Percentiles rank a stretch among this genome's conserved stretches.
These are phyloP conservation scores for Geopyxis carbonaria DNA, from an alignment of 495 filamentous ascomycete species.

Conservation along the genomic window DNA sequence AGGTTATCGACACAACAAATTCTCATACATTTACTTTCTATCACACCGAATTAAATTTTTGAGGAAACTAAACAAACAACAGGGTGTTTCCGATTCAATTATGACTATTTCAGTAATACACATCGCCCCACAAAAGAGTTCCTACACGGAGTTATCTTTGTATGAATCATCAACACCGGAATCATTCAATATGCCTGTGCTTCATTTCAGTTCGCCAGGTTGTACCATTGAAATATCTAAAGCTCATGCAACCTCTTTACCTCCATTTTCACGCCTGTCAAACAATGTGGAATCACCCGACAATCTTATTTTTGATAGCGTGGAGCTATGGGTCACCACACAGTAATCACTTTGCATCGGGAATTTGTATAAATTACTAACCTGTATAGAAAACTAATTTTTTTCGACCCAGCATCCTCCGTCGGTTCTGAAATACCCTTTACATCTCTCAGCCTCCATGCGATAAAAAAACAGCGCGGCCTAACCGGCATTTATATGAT, in stretches of 20 bases:
- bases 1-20: no score
- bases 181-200: slow-evolving; percentile 68
- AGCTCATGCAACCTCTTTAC: no score
- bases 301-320: slow-evolving; percentile 26
- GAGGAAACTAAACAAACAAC: no score
- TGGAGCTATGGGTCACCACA: slow-evolving; percentile 66
- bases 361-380: background rate
- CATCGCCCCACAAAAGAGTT: slow-evolving; percentile 35
- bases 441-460: slow-evolving; percentile 74
- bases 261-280: no score
- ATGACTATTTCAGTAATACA: no score
- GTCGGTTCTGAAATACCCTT: slow-evolving; percentile 69
- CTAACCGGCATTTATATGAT: slow-evolving; percentile 55
- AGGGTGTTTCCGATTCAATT: no score
- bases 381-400: slow-evolving; percentile 44
- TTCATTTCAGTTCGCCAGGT: no score
- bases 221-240: no score
- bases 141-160: slow-evolving; percentile 55
- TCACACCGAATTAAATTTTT: no score
- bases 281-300: no score
- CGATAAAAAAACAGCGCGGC: slow-evolving; percentile 45
- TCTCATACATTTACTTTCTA: no score
- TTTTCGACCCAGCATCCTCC: slow-evolving; percentile 45
- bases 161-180: slow-evolving; percentile 72
- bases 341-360: slow-evolving; percentile 38